Percentiles rank a stretch among this genome's conserved stretches.
phyloP scores from a whole-genome alignment of 257 asterid species.

The Echites panduratus region DNA sequence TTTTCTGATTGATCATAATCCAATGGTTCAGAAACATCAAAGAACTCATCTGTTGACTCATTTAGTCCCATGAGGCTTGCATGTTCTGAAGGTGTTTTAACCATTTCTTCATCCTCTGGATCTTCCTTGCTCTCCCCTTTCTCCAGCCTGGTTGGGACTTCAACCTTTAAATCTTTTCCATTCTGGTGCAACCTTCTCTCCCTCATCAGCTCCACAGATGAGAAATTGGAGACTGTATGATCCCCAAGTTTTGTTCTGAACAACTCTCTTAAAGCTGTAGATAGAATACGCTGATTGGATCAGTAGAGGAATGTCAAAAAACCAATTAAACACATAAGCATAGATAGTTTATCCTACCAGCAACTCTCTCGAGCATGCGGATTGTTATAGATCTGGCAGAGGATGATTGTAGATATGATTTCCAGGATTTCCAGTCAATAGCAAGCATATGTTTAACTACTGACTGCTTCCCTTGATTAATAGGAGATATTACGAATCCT shows the following conservation, averaged over 20 bases:
- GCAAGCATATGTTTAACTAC: conserved; percentile 81
- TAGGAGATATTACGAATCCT: conserved; percentile 72
- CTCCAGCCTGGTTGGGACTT: conserved; percentile 44
- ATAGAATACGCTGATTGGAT: conserved; percentile 1
- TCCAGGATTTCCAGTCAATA: conserved; percentile 86
- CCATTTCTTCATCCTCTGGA: conserved; percentile 46
- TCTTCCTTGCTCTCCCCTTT: conserved; percentile 41
- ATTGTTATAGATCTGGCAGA: conserved; percentile 71
- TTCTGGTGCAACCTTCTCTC: conserved; percentile 39
- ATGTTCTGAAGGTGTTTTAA: conserved; percentile 68
- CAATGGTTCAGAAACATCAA: conserved; percentile 85
- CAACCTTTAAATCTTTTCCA: conserved; percentile 46
- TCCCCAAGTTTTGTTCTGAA: conserved; percentile 59
- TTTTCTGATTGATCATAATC: conserved; percentile 73
- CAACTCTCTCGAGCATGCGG: conserved; percentile 41
- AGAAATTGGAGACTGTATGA: conserved; percentile 30
- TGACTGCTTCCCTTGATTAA: conserved; percentile 62
- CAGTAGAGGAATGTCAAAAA: not conserved
- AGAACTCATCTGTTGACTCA: conserved; percentile 86
- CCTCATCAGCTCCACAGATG: conserved; percentile 66
- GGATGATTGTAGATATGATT: conserved; percentile 50
- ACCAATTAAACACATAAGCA: not conserved
- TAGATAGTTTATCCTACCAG: conserved; percentile 15
- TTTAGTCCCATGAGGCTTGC: conserved; percentile 83
- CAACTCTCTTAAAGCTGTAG: conserved; percentile 82